Evolutionary conservation across 306 rosid genomes (phyloP), one percentile per base, ranked within the genome.

Genomic region (Bauhinia variegata): DNA sequence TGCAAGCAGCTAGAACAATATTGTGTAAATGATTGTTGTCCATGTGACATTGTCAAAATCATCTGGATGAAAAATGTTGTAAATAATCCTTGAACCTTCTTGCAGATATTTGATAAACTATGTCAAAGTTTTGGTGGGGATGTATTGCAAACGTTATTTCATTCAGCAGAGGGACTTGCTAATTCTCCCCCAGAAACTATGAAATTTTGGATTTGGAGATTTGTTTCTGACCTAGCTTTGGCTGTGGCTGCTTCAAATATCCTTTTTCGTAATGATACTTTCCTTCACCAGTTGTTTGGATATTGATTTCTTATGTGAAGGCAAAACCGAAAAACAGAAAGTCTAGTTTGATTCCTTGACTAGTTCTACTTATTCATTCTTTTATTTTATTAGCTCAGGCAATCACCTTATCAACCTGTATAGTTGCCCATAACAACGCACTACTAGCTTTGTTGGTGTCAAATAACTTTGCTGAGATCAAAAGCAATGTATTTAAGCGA

Each of bases 301-400:
- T 73, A 63, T 68, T 37, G 49, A 53, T 52, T 60, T 78, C 48
- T 41, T 68, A 58, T 63, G 71, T 64, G 28, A 63, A 52, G 43
- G 60, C 30, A 39, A 51, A 57, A 36, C 60, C 23, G 60, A 37
- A 39, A 51, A 57, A 36, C 60, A 33, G 16, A 10, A 17, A 16
- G 46, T 46, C 16, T 48, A 16, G 37, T 78, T 73, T 73, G 84
- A 68, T 72, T 90, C 99, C 97, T 90, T 88, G 67, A 93, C 99
- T 38, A 49, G 68, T 33, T 63, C 12, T 80, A 93, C 95, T 93
- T 69, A 64, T 78, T 85, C 99, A 93, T 88, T 86, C 97, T 59
- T 93, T 93, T 72, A 75, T 93, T 85, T 82, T 93, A 71, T 79
- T 93, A 90, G 99, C 91, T 86, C 99, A 93, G 90, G 99, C 99